These are phyloP conservation scores for Spathaspora sp. DNA, from an alignment of 1,139 yeast genomes.

Conservation along the genomic window DNA sequence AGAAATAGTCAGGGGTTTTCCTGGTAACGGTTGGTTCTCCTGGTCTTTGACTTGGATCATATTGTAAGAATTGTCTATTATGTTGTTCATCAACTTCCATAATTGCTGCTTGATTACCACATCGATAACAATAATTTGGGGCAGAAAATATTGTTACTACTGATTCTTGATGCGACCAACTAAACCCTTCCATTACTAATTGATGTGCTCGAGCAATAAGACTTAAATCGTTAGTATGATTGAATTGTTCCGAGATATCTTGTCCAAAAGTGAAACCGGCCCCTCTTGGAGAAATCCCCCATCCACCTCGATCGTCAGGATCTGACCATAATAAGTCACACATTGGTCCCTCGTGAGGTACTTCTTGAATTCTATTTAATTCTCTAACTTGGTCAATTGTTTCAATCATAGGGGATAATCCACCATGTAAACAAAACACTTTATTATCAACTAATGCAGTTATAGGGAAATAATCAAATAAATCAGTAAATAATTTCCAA, in stretches of 20 bases:
- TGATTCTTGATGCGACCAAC: constrained; percentile 91
- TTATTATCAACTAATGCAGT: constrained; percentile 96
- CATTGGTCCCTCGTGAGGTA: constrained; percentile 98
- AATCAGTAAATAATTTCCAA: constrained; percentile 97
- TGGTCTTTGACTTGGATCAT: constrained; percentile 92
- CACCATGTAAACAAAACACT: constrained; percentile 93
- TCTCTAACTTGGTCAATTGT: constrained; percentile 96
- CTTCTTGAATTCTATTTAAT: constrained; percentile 95
- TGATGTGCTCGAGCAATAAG: constrained; percentile 97
- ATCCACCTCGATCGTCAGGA: constrained; percentile 95
- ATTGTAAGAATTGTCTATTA: constrained; percentile 85
- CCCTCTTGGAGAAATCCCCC: constrained; percentile 99
- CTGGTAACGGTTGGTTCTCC: constrained; percentile 96
- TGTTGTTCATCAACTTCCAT: constrained; percentile 93
- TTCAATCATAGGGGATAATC: constrained; percentile 94
- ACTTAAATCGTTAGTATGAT: constrained; percentile 83
- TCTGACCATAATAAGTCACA: constrained; percentile 98
- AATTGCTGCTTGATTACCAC: constrained; percentile 98
- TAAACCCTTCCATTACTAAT: constrained; percentile 96
- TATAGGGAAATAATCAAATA: constrained; percentile 85
- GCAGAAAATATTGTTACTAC: constrained; percentile 99
- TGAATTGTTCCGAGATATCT: constrained; percentile 89
- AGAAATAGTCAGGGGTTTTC: constrained; percentile 92
- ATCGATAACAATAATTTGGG: constrained; percentile 95
- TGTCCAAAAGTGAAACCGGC: constrained; percentile 98